Evolutionary conservation across 2,329 filamentous ascomycete species (phyloP), one percentile per base, ranked within the genome.

Genomic region (Paracoccidioides lutzii): DNA sequence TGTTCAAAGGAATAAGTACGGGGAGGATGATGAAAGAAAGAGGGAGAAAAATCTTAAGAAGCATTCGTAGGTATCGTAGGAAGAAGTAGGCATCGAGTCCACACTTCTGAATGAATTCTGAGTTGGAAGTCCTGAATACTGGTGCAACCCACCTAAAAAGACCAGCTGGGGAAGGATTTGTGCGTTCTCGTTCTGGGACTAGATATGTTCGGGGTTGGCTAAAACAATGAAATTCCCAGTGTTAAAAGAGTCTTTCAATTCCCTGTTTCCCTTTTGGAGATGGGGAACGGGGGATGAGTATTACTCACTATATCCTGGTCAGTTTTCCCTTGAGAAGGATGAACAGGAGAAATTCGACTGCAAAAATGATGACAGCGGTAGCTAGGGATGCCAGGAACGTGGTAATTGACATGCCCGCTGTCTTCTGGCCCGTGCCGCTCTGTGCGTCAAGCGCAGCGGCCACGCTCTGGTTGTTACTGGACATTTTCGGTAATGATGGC

Each of bases 51-150:
- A 98, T 95, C 67, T 95, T 84, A 45, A 97, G 79, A 4, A 97
- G 81, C 65, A 88, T 86, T 59, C 85, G 83, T 32, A 90, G 80
- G 66, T 95, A 98, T 59, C 94, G 87, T 0, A 98, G 78, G 70
- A 98, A 98, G 75, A 97, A 95, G 73, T 95, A 98, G 65, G 91
- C 90, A 68, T 98, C 93, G 8, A 98, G 80, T 15, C 93, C 93
- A 63, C 91, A 96, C 71, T 96, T 95, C 54, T 91, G 85, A 64
- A 98, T 95, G 62, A 98, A 82, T 63, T 95, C 88, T 10, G 88
- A 88, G 80, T 76, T 82, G 69, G 73, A 88, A 73, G 74, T 83
- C 69, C 73, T 87, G 77, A 77, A 95, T 60, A 75, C 76, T 3
- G 79, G 77, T 12, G 67, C 65, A 51, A 80, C 69, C 80, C 79